Base-by-base conservation (phyloP, 805 yeast species). In the Peterozyma toletana region DNA sequence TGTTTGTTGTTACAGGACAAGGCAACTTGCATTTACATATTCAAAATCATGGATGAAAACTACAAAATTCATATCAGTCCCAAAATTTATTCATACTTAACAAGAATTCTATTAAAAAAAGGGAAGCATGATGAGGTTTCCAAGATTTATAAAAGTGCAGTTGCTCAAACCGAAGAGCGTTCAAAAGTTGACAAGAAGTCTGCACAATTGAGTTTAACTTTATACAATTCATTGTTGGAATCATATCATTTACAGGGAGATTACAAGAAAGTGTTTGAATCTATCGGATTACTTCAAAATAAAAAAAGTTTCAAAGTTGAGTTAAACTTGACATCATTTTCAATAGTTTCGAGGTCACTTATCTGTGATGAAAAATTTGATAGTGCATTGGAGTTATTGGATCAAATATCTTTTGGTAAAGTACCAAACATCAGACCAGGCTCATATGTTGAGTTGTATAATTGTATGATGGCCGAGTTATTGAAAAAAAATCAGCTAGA, bases 181-280 rank as follows among this genome's bases (percentile, higher is more conserved):
- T 11, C 13, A 31, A 31, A 9, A 31, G 15, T 13, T 31, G 13
- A 13, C 5, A 11, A 11, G 15, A 11, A 9, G 9, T 14, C 13
- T 5, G 15, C 14, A 4, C 34, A 31, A 31, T 9, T 31, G 9
- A 14, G 14, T 31, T 13, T 31, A 14, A 31, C 13, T 13, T 51
- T 68, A 6, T 50, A 73, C 27, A 45, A 51, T 27, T 50, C 61
- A 16, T 51, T 58, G 37, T 46, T 63, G 9, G 54, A 56, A 35
- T 49, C 59, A 2, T 54, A 60, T 35, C 56, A 59, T 34, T 47
- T 60, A n/a, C 48, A 51, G 1, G 48, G 47, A 17, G 69, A 44
- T 43, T 37, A 35, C 41, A 14, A 30, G 11, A 50, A 9, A 44
- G 51, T 42, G 61, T 42, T 44, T 52, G 57, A 3, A 43, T 62